Percentiles rank a stretch among this genome's conserved stretches.
These are phyloP conservation scores for Aspergillus tamarii DNA, from an alignment of 2,329 filamentous ascomycete genomes.

Conservation along the genomic window DNA sequence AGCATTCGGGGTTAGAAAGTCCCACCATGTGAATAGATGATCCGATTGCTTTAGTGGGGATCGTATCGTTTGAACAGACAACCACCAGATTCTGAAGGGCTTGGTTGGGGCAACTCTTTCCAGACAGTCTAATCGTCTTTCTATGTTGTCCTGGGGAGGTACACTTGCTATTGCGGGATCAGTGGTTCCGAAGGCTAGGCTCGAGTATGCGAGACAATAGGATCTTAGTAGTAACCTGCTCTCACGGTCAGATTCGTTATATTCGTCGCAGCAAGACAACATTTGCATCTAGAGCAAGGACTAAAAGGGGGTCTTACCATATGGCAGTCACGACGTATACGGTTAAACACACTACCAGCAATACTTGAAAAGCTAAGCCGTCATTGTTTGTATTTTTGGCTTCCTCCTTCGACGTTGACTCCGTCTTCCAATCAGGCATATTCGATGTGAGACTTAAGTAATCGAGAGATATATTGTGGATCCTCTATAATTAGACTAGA, in stretches of 20 bases:
- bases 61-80: slow-evolving; percentile 1
- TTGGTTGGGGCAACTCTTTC: not conserved
- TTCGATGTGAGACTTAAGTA: not conserved
- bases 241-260: not conserved
- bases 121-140: not conserved
- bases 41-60: not conserved
- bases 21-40: slow-evolving; percentile 2
- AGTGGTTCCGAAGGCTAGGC: not conserved
- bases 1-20: not conserved
- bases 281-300: no score
- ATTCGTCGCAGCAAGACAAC: not conserved
- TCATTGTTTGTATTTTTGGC: not conserved
- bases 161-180: not conserved
- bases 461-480: not conserved
- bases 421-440: not conserved
- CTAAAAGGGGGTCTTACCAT: not conserved
- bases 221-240: not conserved
- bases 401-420: not conserved
- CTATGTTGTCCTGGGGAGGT: not conserved
- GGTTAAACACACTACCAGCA: slow-evolving; percentile 3
- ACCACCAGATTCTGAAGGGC: slow-evolving; percentile 2
- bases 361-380: slow-evolving; percentile 1
- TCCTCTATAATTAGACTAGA: not conserved
- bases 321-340: slow-evolving; percentile 4
- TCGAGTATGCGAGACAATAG: slow-evolving; percentile 7